phyloP scores from a whole-genome alignment of 2,329 filamentous ascomycete genomes.

The Chalaropsis ovoidea region DNA sequence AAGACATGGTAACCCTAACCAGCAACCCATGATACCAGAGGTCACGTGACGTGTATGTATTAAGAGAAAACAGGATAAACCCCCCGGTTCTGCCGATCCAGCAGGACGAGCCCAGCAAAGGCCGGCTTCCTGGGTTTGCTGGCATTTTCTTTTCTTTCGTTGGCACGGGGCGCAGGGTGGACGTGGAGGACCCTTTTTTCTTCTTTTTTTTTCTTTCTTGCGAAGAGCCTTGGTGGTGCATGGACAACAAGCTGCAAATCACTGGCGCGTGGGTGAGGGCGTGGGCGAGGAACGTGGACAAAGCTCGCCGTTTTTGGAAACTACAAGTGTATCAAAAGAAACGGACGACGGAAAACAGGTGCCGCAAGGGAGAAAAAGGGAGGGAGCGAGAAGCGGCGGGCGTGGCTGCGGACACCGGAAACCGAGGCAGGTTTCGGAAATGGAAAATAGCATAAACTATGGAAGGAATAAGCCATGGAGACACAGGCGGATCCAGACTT shows the following conservation, averaged over 20 bases:
- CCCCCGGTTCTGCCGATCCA: neutral
- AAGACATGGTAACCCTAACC: too few species aligned
- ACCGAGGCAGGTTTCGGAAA: neutral
- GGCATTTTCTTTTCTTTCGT: neutral
- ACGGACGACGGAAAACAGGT: neutral
- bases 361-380: neutral
- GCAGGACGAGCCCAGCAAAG: neutral
- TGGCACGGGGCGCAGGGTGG: neutral
- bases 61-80: slow-evolving; percentile 1
- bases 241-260: neutral
- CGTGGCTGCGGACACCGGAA: neutral
- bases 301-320: neutral
- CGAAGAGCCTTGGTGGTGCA: neutral
- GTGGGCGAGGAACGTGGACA: neutral
- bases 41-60: neutral
- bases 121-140: neutral
- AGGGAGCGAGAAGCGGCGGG: neutral
- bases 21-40: too few species aligned
- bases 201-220: neutral
- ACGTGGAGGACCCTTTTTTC: neutral
- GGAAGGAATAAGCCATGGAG: too few species aligned
- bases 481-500: too few species aligned
- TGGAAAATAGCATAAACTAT: neutral
- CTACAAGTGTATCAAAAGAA: neutral
- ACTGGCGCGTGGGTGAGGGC: neutral